A percentile compares a stretch with the other conserved stretches of the same genome.
Evolutionary conservation across 768 basidiomycete genomes (phyloP).

Genomic region (Phallus indusiatus): DNA sequence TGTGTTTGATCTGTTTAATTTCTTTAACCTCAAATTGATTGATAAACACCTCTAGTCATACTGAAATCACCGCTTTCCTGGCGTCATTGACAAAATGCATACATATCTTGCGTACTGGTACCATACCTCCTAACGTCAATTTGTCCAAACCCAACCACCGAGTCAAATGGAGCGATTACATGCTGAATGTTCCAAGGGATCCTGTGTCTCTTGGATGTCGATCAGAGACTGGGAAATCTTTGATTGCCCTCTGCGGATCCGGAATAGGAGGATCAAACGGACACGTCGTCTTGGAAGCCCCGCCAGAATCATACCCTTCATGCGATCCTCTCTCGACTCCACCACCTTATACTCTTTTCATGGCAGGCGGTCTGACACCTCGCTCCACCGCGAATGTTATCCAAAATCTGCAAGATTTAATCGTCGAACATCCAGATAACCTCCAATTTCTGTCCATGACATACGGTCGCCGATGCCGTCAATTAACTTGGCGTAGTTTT

Average conservation of each 20-base stretch:
- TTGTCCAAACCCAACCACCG: slow-evolving; percentile 25
- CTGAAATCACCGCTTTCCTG: slow-evolving; percentile 34
- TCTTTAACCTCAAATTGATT: neutral
- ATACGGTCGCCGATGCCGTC: slow-evolving; percentile 12
- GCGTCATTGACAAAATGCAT: slow-evolving; percentile 35
- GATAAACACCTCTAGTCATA: slow-evolving; percentile 22
- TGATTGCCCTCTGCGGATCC: slow-evolving; percentile 34
- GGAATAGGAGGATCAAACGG: slow-evolving; percentile 39
- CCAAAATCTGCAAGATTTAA: neutral
- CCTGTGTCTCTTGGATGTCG: slow-evolving; percentile 19
- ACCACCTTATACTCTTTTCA: slow-evolving; percentile 16
- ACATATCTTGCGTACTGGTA: slow-evolving; percentile 27
- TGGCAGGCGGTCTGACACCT: slow-evolving; percentile 30
- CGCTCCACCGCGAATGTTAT: slow-evolving; percentile 16
- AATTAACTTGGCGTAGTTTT: slow-evolving; percentile 15
- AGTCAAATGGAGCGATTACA: slow-evolving; percentile 31
- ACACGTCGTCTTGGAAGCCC: slow-evolving; percentile 31
- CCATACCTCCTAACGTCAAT: slow-evolving; percentile 35
- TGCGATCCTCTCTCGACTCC: slow-evolving; percentile 10
- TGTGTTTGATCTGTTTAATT: slow-evolving; percentile 15
- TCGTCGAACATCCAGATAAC: neutral
- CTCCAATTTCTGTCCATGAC: neutral
- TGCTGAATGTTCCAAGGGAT: slow-evolving; percentile 26
- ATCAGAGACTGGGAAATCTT: slow-evolving; percentile 17
- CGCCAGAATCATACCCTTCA: slow-evolving; percentile 14